Base-by-base conservation (phyloP, 2,329 filamentous ascomycete species). In the Xylaria digitata region DNA sequence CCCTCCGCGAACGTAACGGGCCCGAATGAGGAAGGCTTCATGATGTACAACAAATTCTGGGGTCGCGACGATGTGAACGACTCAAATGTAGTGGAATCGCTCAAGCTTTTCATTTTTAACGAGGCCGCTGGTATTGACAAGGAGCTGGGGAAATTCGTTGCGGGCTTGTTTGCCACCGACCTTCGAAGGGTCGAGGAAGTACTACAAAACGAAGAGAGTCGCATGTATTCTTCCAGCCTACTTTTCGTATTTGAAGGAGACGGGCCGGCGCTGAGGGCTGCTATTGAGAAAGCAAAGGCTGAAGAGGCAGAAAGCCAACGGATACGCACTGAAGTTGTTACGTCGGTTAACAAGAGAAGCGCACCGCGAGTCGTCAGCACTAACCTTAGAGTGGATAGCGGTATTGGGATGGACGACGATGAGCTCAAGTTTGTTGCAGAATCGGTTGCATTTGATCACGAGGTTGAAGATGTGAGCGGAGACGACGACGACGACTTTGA, bases 221-320 rank as follows among this genome's bases (percentile, higher is more conserved):
- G 87, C 70, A 90, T 90, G 87, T 90, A 86, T 75, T 90, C 87
- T 11, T 79, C 86, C 0, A 88, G 86, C 61, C 77, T 90, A 26
- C 82, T 90, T 0, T 89, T 90, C 65, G 84, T 89, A 1, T 90
- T 88, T 43, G 88, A 90, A 73, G 88, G 88, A 26, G 87, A 90
- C 56, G 88, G 87, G 23, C 76, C 80, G 3, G 83, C 86, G 6
- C 80, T 90, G 46, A 79, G 80, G 60, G 77, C 75, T 1, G 86
- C 85, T 40, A 84, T 89, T 34, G 80, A 86, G 78, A 73, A 88
- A 86, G 82, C 85, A 77, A 80, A 85, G 80, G 70, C 79, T 8
- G 46, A 52, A n/a, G 50, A 63, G 19, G 50, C 34, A 3, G 57
- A 63, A 37, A 52, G n/a, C 37, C 55, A 70, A 54, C 49, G 30